A percentile compares a stretch with the other conserved stretches of the same genome.
Evolutionary conservation across 305 asterid species (phyloP).

Genomic region (Rubia peregrina): DNA sequence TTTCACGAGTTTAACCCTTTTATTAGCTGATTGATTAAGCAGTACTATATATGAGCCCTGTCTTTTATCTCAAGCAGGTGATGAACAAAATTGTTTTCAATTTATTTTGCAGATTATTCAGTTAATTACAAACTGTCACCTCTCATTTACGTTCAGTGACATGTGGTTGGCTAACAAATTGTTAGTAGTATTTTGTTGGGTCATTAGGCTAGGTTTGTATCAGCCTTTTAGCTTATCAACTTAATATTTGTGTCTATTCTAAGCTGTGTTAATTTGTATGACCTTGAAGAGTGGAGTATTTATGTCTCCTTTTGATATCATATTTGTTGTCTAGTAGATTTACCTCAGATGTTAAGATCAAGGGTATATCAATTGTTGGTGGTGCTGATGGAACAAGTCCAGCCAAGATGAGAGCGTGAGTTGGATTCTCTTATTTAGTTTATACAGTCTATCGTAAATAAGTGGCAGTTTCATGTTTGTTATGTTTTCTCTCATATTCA

Average conservation of each 20-base stretch:
- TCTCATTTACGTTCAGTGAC: background rate
- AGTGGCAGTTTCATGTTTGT: conserved; percentile 7
- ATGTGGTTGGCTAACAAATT: background rate
- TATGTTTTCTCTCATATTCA: background rate
- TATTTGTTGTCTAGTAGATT: conserved; percentile 38
- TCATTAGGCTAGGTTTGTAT: background rate
- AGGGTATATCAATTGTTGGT: conserved; percentile 90
- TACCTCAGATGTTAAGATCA: conserved; percentile 91
- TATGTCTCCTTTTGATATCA: background rate
- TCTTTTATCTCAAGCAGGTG: background rate
- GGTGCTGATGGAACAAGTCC: conserved; percentile 98
- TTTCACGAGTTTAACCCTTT: background rate
- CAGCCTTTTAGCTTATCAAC: background rate
- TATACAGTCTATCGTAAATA: conserved; percentile 10
- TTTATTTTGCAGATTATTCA: too few relatives aligned
- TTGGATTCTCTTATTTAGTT: conserved; percentile 19
- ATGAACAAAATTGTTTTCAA: too few relatives aligned
- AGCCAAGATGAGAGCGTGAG: conserved; percentile 95
- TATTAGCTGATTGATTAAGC: background rate
- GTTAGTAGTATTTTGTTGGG: background rate
- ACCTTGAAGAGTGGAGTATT: background rate
- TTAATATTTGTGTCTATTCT: background rate
- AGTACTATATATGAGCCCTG: background rate
- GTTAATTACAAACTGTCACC: background rate
- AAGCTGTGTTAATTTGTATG: too few relatives aligned